These are phyloP conservation scores for Jaltomata sinuosa DNA, from an alignment of 257 asterid genomes.

Conservation along the genomic window DNA sequence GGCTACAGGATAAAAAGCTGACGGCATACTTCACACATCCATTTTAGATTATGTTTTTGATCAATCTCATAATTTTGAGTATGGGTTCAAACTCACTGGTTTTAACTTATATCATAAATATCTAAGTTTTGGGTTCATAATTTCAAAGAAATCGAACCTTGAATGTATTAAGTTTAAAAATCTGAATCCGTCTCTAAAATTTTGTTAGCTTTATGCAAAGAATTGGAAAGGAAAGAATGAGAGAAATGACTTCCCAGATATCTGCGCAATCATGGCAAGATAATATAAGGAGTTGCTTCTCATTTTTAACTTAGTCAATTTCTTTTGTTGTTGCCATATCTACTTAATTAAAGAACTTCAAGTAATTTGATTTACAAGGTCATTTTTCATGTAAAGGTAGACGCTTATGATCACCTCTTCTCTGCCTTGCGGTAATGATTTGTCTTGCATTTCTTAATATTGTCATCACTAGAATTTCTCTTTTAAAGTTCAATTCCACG, in stretches of 20 bases:
- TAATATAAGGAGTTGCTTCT: neutral
- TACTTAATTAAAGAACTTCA: neutral
- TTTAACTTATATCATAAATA: neutral
- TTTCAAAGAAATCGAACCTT: neutral
- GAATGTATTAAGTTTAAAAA: neutral
- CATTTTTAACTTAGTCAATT: neutral
- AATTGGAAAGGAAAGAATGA: neutral
- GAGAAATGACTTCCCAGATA: neutral
- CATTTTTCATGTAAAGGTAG: neutral
- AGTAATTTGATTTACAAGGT: neutral
- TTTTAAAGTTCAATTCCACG: too few relatives aligned
- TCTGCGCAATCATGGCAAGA: neutral
- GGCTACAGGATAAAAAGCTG: neutral
- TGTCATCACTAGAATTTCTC: neutral
- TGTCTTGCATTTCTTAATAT: neutral
- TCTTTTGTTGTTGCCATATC: neutral
- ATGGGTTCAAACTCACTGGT: neutral
- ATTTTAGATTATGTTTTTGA: neutral
- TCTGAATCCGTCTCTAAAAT: neutral
- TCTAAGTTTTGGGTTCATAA: neutral
- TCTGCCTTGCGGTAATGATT: too few relatives aligned
- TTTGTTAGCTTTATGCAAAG: neutral
- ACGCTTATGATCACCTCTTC: too few relatives aligned
- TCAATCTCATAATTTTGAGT: neutral
- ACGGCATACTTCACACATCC: neutral